These are phyloP conservation scores for Arthroderma uncinatum DNA, from an alignment of 2,329 filamentous ascomycete species.

Conservation along the genomic window DNA sequence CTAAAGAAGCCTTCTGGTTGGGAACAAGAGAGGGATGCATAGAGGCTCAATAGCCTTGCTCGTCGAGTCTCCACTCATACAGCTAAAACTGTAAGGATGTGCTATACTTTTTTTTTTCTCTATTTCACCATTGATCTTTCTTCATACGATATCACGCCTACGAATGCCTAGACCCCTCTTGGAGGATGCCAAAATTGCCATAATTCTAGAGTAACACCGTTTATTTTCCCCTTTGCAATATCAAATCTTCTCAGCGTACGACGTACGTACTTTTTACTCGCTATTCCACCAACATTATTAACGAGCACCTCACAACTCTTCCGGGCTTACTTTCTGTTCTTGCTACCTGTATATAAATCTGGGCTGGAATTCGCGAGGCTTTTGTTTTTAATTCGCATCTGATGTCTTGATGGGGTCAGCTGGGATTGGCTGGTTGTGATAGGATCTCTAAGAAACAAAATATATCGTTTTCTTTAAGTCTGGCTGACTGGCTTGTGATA, in stretches of 20 bases:
- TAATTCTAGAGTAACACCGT: background rate
- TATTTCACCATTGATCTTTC: background rate
- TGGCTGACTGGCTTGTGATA: background rate
- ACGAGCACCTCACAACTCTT: background rate
- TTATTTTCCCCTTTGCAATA: background rate
- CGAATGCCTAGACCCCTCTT: background rate
- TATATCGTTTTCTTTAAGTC: background rate
- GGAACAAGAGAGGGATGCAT: conserved; percentile 40
- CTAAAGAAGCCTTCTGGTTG: conserved; percentile 76
- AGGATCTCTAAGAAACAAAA: background rate
- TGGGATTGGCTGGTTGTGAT: background rate
- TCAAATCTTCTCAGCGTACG: background rate
- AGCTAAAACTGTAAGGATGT: conserved; percentile 9
- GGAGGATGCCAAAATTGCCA: background rate
- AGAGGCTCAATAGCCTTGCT: conserved; percentile 14
- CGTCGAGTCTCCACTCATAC: background rate
- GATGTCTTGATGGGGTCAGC: background rate
- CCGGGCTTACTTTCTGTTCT: background rate
- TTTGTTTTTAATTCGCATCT: background rate
- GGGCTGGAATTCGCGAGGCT: background rate
- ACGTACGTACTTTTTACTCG: no score
- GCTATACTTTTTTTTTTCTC: background rate
- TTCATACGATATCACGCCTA: background rate
- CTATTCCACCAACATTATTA: background rate
- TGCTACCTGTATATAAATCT: conserved; percentile 1